phyloP scores from a whole-genome alignment of 75 land plant species.

The Sequoia sempervirens region DNA sequence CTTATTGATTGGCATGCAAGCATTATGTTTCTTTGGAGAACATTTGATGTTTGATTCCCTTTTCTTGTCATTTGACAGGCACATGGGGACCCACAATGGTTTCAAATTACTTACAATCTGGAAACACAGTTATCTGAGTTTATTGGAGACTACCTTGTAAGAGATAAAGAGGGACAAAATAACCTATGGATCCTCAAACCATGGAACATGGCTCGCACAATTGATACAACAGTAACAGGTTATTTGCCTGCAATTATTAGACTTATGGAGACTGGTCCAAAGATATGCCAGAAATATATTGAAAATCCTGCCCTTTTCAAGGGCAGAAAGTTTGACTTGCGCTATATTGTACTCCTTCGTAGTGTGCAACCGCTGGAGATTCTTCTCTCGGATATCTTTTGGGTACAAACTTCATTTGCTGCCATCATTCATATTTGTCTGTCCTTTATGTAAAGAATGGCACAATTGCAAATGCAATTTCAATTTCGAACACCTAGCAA shows the following conservation, averaged over 20 bases:
- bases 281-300: slow-evolving; percentile 97
- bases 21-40: background rate
- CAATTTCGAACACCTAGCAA: background rate
- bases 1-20: background rate
- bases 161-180: slow-evolving; percentile 59
- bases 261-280: slow-evolving; percentile 95
- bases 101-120: slow-evolving; percentile 91
- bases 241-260: slow-evolving; percentile 77
- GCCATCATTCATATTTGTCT: background rate
- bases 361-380: slow-evolving; percentile 88
- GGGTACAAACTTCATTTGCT: slow-evolving; percentile 54
- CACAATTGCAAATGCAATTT: background rate
- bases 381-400: slow-evolving; percentile 80
- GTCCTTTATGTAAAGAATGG: background rate
- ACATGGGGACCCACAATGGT: slow-evolving; percentile 77
- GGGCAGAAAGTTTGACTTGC: slow-evolving; percentile 90
- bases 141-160: slow-evolving; percentile 78
- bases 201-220: slow-evolving; percentile 99
- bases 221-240: slow-evolving; percentile 86
- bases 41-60: background rate
- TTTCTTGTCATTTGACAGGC: slow-evolving; percentile 42
- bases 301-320: slow-evolving; percentile 81
- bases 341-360: slow-evolving; percentile 84
- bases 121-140: slow-evolving; percentile 74
- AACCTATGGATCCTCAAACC: slow-evolving; percentile 97